Evolutionary conservation across 202 grass and related monocot genomes (phyloP).

Genomic region (Sporobolus alterniflorus): DNA sequence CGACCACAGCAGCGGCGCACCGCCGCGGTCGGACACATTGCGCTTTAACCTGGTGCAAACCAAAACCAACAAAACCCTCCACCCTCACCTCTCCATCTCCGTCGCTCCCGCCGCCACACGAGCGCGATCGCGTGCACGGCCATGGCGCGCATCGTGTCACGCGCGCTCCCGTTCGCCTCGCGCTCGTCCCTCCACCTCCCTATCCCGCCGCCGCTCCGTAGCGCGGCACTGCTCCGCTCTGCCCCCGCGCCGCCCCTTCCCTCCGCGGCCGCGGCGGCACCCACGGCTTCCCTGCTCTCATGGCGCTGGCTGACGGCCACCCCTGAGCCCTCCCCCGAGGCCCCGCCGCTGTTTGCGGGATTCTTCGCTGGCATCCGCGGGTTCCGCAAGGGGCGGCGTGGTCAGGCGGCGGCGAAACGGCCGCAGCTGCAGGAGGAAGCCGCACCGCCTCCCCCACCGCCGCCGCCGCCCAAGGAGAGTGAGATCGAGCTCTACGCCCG

Average conservation of each 20-base stretch:
- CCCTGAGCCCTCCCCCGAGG: conserved; percentile 22
- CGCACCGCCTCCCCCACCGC: conserved; percentile 15
- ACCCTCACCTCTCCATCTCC: background rate
- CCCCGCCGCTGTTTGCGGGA: conserved; percentile 36
- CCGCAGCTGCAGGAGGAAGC: conserved; percentile 36
- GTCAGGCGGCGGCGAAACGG: conserved; percentile 63
- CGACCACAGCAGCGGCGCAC: no score
- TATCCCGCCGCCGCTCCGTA: conserved; percentile 12
- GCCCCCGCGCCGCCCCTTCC: conserved; percentile 6
- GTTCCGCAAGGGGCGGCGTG: conserved; percentile 58
- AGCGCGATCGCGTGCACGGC: conserved; percentile 2
- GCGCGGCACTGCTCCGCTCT: conserved; percentile 27
- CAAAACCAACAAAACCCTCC: no score
- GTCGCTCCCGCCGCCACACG: conserved; percentile 33
- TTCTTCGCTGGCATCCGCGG: conserved; percentile 60
- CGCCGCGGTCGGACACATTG: no score
- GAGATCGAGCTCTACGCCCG: conserved; percentile 83
- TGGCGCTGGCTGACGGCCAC: conserved; percentile 46
- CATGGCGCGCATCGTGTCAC: conserved; percentile 84
- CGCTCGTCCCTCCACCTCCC: conserved; percentile 40
- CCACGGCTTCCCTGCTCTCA: conserved; percentile 35
- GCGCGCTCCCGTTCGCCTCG: conserved; percentile 68
- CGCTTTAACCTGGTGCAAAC: no score
- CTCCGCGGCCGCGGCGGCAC: background rate
- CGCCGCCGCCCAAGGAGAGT: conserved; percentile 63